phyloP scores from a whole-genome alignment of 495 filamentous ascomycete genomes.

The Amorphotheca resinae region DNA sequence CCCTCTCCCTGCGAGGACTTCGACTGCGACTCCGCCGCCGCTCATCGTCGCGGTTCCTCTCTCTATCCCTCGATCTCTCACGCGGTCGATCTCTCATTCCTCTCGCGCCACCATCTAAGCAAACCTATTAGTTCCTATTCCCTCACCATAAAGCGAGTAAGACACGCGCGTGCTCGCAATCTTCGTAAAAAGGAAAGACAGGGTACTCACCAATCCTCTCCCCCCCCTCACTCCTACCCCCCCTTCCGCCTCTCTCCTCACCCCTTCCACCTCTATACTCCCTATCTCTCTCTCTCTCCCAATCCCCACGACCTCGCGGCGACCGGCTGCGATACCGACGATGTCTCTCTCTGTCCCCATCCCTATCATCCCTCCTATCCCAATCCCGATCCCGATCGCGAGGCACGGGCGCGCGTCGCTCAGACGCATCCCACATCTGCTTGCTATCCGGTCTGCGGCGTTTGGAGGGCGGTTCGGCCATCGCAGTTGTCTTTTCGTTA shows the following conservation, averaged over 20 bases:
- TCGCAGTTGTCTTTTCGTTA: too few species aligned
- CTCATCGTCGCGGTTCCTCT: too few species aligned
- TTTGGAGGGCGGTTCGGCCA: slow-evolving; percentile 23
- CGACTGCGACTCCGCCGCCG: slow-evolving; percentile 21
- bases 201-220: neutral
- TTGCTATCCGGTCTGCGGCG: slow-evolving; percentile 31
- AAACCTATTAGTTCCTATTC: neutral
- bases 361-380: neutral
- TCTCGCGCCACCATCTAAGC: slow-evolving; percentile 4
- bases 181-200: too few species aligned
- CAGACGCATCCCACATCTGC: slow-evolving; percentile 32
- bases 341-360: slow-evolving; percentile 9
- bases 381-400: slow-evolving; percentile 15
- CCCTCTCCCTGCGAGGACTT: slow-evolving; percentile 22
- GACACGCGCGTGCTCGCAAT: neutral
- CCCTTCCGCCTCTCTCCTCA: neutral
- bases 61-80: slow-evolving; percentile 20
- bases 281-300: slow-evolving; percentile 8
- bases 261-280: slow-evolving; percentile 1
- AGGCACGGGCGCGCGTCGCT: slow-evolving; percentile 17
- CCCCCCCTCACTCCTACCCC: slow-evolving; percentile 4
- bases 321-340: slow-evolving; percentile 9
- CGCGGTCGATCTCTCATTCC: slow-evolving; percentile 6
- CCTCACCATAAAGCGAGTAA: neutral
- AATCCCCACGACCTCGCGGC: slow-evolving; percentile 7